Evolutionary conservation across 768 basidiomycete species (phyloP).

Genomic region (Nidularia pulvinata): DNA sequence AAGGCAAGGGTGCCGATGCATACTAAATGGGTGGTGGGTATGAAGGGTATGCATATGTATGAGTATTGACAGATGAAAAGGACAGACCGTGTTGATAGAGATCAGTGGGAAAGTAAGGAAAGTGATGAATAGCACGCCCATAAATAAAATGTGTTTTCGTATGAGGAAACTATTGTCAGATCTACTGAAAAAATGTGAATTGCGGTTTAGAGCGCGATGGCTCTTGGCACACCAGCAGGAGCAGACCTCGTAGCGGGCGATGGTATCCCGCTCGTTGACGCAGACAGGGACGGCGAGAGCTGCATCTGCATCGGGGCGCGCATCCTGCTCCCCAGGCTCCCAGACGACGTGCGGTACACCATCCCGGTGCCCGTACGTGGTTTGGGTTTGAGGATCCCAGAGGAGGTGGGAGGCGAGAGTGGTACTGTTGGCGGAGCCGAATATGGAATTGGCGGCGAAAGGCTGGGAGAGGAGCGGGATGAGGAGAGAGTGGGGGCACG

Average conservation of each 20-base stretch:
- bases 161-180: not conserved
- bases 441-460: not conserved
- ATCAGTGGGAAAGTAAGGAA: not conserved
- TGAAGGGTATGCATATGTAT: not conserved
- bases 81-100: not conserved
- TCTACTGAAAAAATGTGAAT: not conserved
- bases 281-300: not conserved
- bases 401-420: not conserved
- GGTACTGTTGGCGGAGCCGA: not conserved
- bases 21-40: not conserved
- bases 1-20: not conserved
- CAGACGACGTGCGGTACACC: slow-evolving; percentile 2
- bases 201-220: not conserved
- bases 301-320: not conserved
- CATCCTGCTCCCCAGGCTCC: not conserved
- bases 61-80: not conserved
- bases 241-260: not conserved
- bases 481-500: not conserved
- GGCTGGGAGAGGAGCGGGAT: not conserved
- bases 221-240: not conserved
- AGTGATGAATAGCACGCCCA: not conserved
- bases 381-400: not conserved
- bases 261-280: not conserved
- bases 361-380: slow-evolving; percentile 3
- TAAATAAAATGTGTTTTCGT: not conserved